phyloP scores from a whole-genome alignment of 148 eudicot species.

The Polygonum maritimum region DNA sequence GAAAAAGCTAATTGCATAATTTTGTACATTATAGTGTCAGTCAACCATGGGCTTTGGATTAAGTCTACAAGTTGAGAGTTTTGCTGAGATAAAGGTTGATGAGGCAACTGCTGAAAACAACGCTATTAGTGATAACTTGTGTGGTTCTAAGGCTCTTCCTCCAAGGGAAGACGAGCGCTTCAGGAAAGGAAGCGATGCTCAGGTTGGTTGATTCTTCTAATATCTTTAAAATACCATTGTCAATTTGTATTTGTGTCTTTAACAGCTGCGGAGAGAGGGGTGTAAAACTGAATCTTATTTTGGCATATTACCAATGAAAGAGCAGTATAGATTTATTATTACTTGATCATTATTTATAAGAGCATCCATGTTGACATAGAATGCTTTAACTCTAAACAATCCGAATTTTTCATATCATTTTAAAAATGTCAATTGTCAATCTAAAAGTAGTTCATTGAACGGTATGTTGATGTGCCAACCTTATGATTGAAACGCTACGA shows the following conservation, averaged over 20 bases:
- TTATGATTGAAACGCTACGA: not conserved
- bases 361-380: not conserved
- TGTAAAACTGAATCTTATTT: not conserved
- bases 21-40: not conserved
- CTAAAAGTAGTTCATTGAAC: not conserved
- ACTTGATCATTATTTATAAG: not conserved
- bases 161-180: constrained; percentile 44
- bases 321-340: not conserved
- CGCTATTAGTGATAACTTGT: constrained; percentile 60
- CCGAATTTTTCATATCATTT: not conserved
- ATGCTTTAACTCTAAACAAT: not conserved
- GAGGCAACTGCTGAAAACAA: constrained; percentile 87
- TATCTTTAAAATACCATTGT: not conserved
- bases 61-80: constrained; percentile 47
- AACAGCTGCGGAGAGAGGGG: too few species aligned
- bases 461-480: not conserved
- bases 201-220: constrained; percentile 35
- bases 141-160: constrained; percentile 53
- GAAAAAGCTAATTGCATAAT: not conserved
- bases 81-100: constrained; percentile 36
- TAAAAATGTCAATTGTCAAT: too few species aligned
- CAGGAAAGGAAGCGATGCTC: constrained; percentile 90
- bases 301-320: not conserved
- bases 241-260: too few species aligned
- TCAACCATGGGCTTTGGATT: constrained; percentile 8